phyloP scores from a whole-genome alignment of 2,329 filamentous ascomycete genomes.

The Aspergillus sp. region DNA sequence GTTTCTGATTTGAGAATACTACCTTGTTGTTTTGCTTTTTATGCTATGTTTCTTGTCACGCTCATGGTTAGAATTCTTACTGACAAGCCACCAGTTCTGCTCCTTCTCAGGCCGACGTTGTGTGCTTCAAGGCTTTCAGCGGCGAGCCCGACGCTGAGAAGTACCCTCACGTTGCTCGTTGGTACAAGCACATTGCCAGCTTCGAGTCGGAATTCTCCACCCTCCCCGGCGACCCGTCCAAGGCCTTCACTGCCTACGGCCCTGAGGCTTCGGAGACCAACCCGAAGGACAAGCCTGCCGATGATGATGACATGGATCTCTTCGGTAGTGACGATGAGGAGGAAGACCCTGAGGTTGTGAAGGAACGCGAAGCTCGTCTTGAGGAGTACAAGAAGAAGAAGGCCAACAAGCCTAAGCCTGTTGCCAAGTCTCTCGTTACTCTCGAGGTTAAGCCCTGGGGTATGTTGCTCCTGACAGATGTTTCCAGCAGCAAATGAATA shows the following conservation, averaged over 20 bases:
- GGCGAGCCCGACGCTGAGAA: slow-evolving; percentile 68
- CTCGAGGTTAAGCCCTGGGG: slow-evolving; percentile 98
- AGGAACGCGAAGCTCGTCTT: slow-evolving; percentile 78
- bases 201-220: slow-evolving; percentile 88
- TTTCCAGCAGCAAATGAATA: no score
- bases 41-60: slow-evolving; percentile 8
- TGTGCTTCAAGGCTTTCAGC: slow-evolving; percentile 83
- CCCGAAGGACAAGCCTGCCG: slow-evolving; percentile 72
- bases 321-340: slow-evolving; percentile 92
- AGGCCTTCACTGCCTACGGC: slow-evolving; percentile 83
- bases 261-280: slow-evolving; percentile 73
- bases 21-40: background rate
- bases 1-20: slow-evolving; percentile 54
- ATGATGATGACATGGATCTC: slow-evolving; percentile 81
- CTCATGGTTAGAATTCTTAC: slow-evolving; percentile 2
- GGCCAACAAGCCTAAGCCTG: slow-evolving; percentile 81
- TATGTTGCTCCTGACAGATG: slow-evolving; percentile 43
- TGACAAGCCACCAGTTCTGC: slow-evolving; percentile 41
- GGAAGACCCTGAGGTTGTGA: slow-evolving; percentile 79
- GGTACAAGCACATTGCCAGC: slow-evolving; percentile 97
- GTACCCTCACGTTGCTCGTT: slow-evolving; percentile 89
- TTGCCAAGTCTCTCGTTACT: slow-evolving; percentile 93
- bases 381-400: slow-evolving; percentile 97
- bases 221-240: slow-evolving; percentile 82
- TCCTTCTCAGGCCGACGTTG: slow-evolving; percentile 91